Evolutionary conservation across 495 filamentous ascomycete species (phyloP).

Genomic region (Trichoderma erinaceum): DNA sequence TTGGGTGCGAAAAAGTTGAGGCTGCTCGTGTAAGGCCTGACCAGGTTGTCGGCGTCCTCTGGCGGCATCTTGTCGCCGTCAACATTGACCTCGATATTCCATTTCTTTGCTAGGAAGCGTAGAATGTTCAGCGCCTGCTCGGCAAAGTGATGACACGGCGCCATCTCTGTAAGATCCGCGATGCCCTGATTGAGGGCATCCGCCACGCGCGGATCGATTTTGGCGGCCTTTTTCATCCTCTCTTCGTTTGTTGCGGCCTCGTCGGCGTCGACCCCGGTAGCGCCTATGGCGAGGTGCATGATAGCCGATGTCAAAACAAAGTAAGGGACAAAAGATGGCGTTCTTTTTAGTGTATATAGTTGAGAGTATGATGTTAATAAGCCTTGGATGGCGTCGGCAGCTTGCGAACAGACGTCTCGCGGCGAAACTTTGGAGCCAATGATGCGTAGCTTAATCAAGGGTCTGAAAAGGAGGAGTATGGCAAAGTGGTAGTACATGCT

Average conservation of each 20-base stretch:
- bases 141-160: conserved; percentile 53
- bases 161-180: conserved; percentile 51
- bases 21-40: conserved; percentile 35
- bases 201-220: conserved; percentile 28
- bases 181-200: conserved; percentile 39
- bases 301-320: conserved; percentile 54
- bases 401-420: conserved; percentile 55
- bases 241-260: conserved; percentile 20
- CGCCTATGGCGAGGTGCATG: conserved; percentile 50
- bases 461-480: conserved; percentile 58
- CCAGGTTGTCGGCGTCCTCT: conserved; percentile 26
- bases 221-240: conserved; percentile 20
- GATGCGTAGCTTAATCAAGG: conserved; percentile 56
- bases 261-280: conserved; percentile 20
- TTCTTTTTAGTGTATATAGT: conserved; percentile 52
- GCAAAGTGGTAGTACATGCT: conserved; percentile 64
- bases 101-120: conserved; percentile 47
- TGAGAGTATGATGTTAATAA: conserved; percentile 52
- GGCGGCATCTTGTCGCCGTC: conserved; percentile 18
- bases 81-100: conserved; percentile 48
- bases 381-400: conserved; percentile 54
- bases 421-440: conserved; percentile 51
- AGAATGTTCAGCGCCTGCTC: conserved; percentile 53
- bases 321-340: conserved; percentile 53
- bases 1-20: conserved; percentile 49